Evolutionary conservation across 2,329 filamentous ascomycete genomes (phyloP), one percentile per base, ranked within the genome.

Genomic region (Ceratocystis lukuohia): DNA sequence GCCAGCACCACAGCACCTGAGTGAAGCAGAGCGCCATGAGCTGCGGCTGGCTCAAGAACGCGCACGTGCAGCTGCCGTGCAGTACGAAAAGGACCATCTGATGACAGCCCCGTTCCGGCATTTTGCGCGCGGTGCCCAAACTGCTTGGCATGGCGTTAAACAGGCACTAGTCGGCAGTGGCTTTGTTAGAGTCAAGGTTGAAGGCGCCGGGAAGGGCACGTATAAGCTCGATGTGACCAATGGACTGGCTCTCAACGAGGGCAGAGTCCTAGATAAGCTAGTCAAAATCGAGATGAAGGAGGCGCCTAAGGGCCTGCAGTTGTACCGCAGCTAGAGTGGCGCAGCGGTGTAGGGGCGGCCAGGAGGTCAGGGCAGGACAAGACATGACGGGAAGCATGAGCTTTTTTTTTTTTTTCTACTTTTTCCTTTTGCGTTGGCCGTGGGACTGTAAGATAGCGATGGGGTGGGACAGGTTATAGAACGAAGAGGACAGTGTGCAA

Each of bases 201-300:
- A 62, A 61, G 64, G 41, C 17, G 53, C 57, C 25, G 75, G 80
- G 10, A 79, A 76, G 20, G 72, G 75, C 44, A 73, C 74, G 64
- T 84, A 82, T 72, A 86, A 84, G 75, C 72, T 87, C 25, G 84
- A 86, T 70, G 76, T 85, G 17, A 77, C 76, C 2, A 78, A 78
- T 48, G 83, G 82, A 0, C 85, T 82, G 76, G 81, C 81, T 25
- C 76, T 85, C 62, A 84, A 87, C 50, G 77, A 80, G 3, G 85
- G 85, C 56, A 77, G 76, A 65, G 82, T 82, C 2, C 72, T 87
- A 65, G 84, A 87, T 74, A 78, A 80, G 69, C 71, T 87, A 48
- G 77, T 82, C 41, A 69, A 64, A 59, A 63, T 69, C 64, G 64
- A 64, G 45, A 37, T 57, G 22, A 59, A 61, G 57, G 65, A 62